Evolutionary conservation across 2,329 filamentous ascomycete genomes (phyloP).

Genomic region (Achaetomium macrosporum): DNA sequence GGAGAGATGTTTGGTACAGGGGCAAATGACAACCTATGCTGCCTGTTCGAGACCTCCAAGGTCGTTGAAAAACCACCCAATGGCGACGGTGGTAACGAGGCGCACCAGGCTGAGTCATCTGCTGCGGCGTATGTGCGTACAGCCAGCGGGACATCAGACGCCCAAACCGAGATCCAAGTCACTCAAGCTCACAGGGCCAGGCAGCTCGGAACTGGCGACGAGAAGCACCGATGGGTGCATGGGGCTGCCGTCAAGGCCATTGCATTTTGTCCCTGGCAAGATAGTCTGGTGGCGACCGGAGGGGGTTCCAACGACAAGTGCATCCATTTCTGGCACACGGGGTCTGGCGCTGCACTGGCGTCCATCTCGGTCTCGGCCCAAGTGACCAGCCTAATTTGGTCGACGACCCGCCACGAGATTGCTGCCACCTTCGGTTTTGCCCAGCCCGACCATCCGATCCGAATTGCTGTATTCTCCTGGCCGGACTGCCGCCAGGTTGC

Average conservation of each 20-base stretch:
- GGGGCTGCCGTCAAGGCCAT: constrained; percentile 92
- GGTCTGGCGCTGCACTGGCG: constrained; percentile 75
- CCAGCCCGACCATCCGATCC: constrained; percentile 79
- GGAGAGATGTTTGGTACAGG: constrained; percentile 77
- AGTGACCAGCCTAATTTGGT: constrained; percentile 91
- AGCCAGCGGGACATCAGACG: constrained; percentile 14
- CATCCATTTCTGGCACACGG: constrained; percentile 91
- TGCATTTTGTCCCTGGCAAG: constrained; percentile 92
- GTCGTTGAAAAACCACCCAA: constrained; percentile 37
- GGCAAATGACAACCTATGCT: constrained; percentile 87
- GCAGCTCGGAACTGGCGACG: constrained; percentile 47
- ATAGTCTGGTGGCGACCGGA: constrained; percentile 79
- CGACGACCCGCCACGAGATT: constrained; percentile 76
- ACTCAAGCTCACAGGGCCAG: constrained; percentile 34
- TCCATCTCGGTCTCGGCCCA: constrained; percentile 91
- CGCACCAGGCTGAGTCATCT: neutral
- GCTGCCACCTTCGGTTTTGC: constrained; percentile 91
- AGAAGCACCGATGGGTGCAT: constrained; percentile 71
- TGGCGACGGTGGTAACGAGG: neutral
- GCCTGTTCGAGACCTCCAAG: constrained; percentile 66
- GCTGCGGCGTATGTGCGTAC: neutral
- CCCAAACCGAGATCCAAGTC: constrained; percentile 22
- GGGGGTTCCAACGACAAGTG: constrained; percentile 91
- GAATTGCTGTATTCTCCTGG: constrained; percentile 93
- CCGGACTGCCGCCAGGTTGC: constrained; percentile 82